These are phyloP conservation scores for Aspergillus sergii DNA, from an alignment of 2,329 filamentous ascomycete genomes.

Conservation along the genomic window DNA sequence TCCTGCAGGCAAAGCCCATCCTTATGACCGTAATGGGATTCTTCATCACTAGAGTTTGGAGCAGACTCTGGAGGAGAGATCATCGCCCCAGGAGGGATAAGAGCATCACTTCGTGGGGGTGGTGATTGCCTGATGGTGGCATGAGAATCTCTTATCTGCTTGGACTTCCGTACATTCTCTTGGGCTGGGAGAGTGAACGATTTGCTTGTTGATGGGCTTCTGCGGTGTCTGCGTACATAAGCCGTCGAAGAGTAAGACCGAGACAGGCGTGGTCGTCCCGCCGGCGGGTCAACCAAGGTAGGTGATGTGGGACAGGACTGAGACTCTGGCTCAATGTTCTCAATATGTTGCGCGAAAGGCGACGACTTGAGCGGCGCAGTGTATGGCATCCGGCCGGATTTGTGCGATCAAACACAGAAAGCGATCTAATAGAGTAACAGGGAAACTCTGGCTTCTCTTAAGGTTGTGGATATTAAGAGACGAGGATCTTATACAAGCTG, in stretches of 20 bases:
- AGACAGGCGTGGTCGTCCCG: conserved; percentile 52
- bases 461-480: conserved; percentile 3
- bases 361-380: conserved; percentile 57
- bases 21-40: conserved; percentile 46
- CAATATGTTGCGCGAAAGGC: conserved; percentile 56
- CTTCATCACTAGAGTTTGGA: conserved; percentile 80
- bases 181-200: conserved; percentile 32
- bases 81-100: conserved; percentile 80
- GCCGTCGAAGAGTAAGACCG: conserved; percentile 61
- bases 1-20: conserved; percentile 59
- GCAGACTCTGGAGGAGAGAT: conserved; percentile 90
- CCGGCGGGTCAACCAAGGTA: conserved; percentile 12
- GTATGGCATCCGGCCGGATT: conserved; percentile 53
- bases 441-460: not conserved
- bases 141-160: conserved; percentile 43
- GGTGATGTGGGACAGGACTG: conserved; percentile 25
- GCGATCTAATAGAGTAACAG: conserved; percentile 11
- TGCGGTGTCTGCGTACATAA: conserved; percentile 64
- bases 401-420: conserved; percentile 34
- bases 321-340: conserved; percentile 50
- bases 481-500: conserved; percentile 4
- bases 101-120: conserved; percentile 73
- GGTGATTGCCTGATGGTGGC: conserved; percentile 78
- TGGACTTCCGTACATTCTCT: conserved; percentile 26
- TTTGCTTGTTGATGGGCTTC: conserved; percentile 56